Conservation (phyloP, 495 filamentous ascomycete genomes). For the Neurospora cerealis region DNA sequence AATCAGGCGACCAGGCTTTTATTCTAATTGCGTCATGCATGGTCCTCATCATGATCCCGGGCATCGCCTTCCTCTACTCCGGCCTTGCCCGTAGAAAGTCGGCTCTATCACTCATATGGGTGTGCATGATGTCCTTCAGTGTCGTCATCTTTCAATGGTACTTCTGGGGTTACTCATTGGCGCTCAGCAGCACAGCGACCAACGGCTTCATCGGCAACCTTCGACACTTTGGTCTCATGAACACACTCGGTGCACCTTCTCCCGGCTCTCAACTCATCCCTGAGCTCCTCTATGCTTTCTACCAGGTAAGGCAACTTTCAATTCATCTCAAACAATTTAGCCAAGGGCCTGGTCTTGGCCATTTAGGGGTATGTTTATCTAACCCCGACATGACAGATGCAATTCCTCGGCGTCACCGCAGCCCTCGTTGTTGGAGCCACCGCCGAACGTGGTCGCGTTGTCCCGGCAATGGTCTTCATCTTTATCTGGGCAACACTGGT, state of each 20-base stretch:
- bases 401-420: slow-evolving; percentile 89
- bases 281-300: slow-evolving; percentile 85
- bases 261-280: slow-evolving; percentile 74
- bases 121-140: slow-evolving; percentile 79
- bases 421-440: slow-evolving; percentile 89
- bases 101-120: slow-evolving; percentile 91
- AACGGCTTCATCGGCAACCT: slow-evolving; percentile 79
- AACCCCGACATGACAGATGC: slow-evolving; percentile 50
- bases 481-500: slow-evolving; percentile 96
- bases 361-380: slow-evolving; percentile 1
- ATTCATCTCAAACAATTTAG: neutral
- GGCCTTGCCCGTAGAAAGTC: slow-evolving; percentile 93
- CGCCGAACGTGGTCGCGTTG: slow-evolving; percentile 85
- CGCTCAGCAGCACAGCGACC: slow-evolving; percentile 77
- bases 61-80: slow-evolving; percentile 98
- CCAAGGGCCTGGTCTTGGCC: neutral
- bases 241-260: slow-evolving; percentile 69
- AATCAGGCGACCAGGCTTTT: slow-evolving; percentile 59
- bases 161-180: slow-evolving; percentile 96
- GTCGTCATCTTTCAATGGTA: slow-evolving; percentile 97
- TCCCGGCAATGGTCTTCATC: slow-evolving; percentile 90
- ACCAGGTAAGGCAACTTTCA: slow-evolving; percentile 45
- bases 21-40: slow-evolving; percentile 88
- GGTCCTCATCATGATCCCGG: slow-evolving; percentile 93
- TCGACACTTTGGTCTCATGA: slow-evolving; percentile 73